Conservation (phyloP, 768 basidiomycete species). For the Rhodocollybia butyracea region DNA sequence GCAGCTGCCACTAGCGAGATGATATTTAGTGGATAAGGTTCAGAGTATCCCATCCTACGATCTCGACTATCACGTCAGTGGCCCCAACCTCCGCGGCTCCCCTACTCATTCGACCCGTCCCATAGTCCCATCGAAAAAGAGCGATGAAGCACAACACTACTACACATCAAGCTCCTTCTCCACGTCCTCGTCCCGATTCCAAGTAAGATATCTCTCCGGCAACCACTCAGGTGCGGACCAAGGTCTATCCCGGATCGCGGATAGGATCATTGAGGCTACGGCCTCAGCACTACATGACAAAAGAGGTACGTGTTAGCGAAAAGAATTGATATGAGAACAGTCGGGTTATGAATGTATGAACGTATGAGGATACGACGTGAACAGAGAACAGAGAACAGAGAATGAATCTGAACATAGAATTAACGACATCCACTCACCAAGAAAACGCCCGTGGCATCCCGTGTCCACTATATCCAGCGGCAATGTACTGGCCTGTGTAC, state of each 20-base stretch:
- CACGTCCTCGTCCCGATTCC: slow-evolving; percentile 28
- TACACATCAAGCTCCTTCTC: background rate
- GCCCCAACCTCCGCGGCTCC: too few species aligned
- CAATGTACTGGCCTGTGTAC: slow-evolving; percentile 59
- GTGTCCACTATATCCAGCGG: slow-evolving; percentile 73
- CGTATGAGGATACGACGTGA: too few species aligned
- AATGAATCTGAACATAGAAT: background rate
- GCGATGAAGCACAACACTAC: too few species aligned
- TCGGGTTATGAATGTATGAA: background rate
- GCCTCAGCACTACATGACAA: slow-evolving; percentile 52
- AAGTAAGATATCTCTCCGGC: slow-evolving; percentile 49
- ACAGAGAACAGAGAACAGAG: too few species aligned
- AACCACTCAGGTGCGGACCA: slow-evolving; percentile 64
- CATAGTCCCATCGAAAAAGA: too few species aligned
- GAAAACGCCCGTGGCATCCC: slow-evolving; percentile 78
- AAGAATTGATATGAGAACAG: background rate
- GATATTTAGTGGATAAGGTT: too few species aligned
- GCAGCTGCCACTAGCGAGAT: too few species aligned
- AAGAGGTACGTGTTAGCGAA: slow-evolving; percentile 18
- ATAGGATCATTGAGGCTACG: slow-evolving; percentile 54
- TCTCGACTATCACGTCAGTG: too few species aligned
- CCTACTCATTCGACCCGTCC: too few species aligned
- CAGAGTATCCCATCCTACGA: too few species aligned
- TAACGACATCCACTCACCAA: too few species aligned
- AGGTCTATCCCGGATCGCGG: slow-evolving; percentile 39